phyloP scores from a whole-genome alignment of 139 green algal species.

The Closterium sp. region DNA sequence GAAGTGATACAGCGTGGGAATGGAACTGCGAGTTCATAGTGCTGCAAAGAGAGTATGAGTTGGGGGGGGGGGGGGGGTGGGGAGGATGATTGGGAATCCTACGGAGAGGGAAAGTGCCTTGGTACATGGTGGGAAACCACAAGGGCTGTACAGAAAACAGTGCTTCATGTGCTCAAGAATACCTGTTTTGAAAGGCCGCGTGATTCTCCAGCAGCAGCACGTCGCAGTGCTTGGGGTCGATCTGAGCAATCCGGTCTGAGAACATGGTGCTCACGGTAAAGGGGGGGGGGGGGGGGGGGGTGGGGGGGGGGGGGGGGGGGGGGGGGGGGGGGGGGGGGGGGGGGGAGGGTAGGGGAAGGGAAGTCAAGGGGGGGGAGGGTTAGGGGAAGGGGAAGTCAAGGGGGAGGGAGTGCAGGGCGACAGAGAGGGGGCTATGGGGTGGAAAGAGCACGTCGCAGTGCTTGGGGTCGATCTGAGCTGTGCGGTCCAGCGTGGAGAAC shows the following conservation, averaged over 20 bases:
- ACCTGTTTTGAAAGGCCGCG: conserved; percentile 46
- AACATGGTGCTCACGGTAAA: conserved; percentile 33
- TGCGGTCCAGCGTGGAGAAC: conserved; percentile 24
- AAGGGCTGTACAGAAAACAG: no score
- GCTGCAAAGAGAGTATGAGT: no score
- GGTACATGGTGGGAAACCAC: no score
- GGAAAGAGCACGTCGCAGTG: conserved; percentile 16
- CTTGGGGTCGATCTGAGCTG: conserved; percentile 19
- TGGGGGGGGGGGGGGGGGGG: background rate
- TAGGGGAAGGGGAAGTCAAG: background rate
- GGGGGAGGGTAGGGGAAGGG: no score
- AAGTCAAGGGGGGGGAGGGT: background rate
- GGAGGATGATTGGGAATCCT: no score
- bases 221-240: conserved; percentile 19
- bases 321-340: no score
- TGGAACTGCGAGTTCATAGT: no score
- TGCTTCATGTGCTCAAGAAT: no score
- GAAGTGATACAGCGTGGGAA: conserved; percentile 7
- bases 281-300: background rate
- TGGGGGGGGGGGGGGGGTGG: no score
- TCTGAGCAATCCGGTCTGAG: conserved; percentile 9
- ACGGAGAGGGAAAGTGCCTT: no score
- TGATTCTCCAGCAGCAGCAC: conserved; percentile 49
- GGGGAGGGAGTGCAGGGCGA: no score
- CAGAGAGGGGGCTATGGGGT: no score